These are phyloP conservation scores for Saprolegnia diclina DNA, from an alignment of 352 stramenopile genomes.

Conservation along the genomic window DNA sequence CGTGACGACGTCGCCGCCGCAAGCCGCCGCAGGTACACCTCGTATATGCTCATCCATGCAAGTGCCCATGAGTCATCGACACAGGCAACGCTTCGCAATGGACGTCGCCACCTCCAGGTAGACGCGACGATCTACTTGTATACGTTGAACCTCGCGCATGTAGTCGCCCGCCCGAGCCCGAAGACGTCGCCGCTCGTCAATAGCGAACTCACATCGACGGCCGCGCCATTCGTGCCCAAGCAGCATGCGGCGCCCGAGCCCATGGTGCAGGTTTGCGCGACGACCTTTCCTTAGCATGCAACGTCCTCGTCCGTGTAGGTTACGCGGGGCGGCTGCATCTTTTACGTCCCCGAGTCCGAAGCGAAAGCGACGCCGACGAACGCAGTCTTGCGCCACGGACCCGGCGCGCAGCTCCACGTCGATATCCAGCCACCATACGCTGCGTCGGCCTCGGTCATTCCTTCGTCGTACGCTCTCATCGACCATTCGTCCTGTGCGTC, in stretches of 20 bases:
- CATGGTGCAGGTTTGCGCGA: constrained; percentile 19
- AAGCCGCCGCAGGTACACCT: neutral
- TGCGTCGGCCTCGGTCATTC: neutral
- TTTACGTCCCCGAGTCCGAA: constrained; percentile 23
- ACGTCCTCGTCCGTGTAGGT: constrained; percentile 1
- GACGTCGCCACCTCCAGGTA: constrained; percentile 2
- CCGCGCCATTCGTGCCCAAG: constrained; percentile 21
- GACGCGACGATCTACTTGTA: neutral
- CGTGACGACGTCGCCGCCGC: neutral
- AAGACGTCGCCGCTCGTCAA: constrained; percentile 6
- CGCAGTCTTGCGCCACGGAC: neutral
- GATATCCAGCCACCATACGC: constrained; percentile 6
- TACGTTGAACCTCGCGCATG: neutral
- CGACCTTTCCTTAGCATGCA: no score
- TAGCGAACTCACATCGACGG: constrained; percentile 21
- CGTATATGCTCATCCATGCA: neutral
- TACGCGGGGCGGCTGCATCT: constrained; percentile 22
- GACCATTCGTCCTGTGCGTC: neutral
- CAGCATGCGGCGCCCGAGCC: constrained; percentile 1
- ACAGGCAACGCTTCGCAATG: neutral
- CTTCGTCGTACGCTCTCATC: constrained; percentile 6
- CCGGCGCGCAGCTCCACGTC: constrained; percentile 3
- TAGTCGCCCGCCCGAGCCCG: neutral
- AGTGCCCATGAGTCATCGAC: neutral
- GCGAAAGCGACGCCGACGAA: constrained; percentile 3